Evolutionary conservation across 2,329 filamentous ascomycete species (phyloP).

Genomic region (Davidsoniella virescens): DNA sequence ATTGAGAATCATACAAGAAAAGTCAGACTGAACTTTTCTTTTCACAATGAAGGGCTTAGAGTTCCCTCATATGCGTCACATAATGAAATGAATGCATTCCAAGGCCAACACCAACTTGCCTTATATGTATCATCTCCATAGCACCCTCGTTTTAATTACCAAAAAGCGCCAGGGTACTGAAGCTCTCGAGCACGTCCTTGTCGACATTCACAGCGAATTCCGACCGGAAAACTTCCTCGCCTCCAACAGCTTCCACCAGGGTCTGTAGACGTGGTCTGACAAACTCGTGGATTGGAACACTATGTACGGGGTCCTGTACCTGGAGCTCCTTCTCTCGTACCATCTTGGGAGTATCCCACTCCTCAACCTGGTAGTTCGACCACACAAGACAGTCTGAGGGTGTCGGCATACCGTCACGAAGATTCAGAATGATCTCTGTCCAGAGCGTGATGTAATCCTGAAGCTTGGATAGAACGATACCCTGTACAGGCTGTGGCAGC

Average conservation of each 20-base stretch:
- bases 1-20: too few species aligned
- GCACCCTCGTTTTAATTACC: too few species aligned
- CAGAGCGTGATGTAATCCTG: conserved; percentile 64
- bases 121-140: too few species aligned
- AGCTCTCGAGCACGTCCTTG: conserved; percentile 50
- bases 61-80: too few species aligned
- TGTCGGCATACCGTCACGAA: conserved; percentile 43
- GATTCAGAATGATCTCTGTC: conserved; percentile 51
- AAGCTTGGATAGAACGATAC: conserved; percentile 42
- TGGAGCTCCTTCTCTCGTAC: conserved; percentile 35
- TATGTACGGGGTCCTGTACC: conserved; percentile 50
- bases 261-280: conserved; percentile 44
- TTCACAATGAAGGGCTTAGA: too few species aligned
- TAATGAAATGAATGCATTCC: too few species aligned
- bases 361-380: conserved; percentile 24
- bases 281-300: conserved; percentile 46
- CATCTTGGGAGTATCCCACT: conserved; percentile 42
- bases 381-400: conserved; percentile 37
- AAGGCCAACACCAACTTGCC: too few species aligned
- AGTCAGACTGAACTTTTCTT: too few species aligned
- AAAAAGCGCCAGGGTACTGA: conserved; percentile 20
- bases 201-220: conserved; percentile 63
- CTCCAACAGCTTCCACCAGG: conserved; percentile 43
- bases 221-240: conserved; percentile 47
- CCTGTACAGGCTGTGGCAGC: conserved; percentile 38